Base-by-base conservation (phyloP, 768 basidiomycete genomes). In the Tulasnella calospora region DNA sequence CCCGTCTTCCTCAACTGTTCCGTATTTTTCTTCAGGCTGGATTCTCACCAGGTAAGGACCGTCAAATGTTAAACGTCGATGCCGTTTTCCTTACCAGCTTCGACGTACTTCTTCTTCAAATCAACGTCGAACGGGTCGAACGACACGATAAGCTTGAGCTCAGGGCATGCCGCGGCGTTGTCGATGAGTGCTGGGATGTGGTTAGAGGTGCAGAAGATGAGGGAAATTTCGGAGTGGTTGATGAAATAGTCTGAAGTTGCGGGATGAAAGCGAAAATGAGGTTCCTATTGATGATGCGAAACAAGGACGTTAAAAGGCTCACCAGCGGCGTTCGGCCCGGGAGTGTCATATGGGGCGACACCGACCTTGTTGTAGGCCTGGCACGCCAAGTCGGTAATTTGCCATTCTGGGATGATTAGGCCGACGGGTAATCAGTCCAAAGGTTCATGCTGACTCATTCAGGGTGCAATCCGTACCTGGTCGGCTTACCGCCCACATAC, bases 321-420 rank as follows among this genome's bases (percentile, higher is more conserved):
- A 93, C 94, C 94, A 79, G 96, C 94, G 71, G 94, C 91, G 82
- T 95, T 92, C 80, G 90, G 91, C 17, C 98, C 98, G 71, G 99
- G 86, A 0, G 96, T 98, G 83, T 98, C 96, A 85, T 99, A 99
- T 79, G 99, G 86, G 82, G 92, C 92, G 80, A 98, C 95, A 7
- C 91, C 89, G 46, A 97, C 92, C 83, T 93, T 91, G 35, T 88
- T 87, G 83, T 97, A 98, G 12, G 90, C 92, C 74, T 92, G 90
- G 78, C 91, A 86, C 19, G 94, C 92, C 75, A 95, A 86, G 82
- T 97, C 95, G 71, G 96, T 86, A 41, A 97, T 85, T 84, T 98
- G 96, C 97, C 98, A 99, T 85, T 98, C 98, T 93, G 12, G n/a
- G 30, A 10, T 57, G n/a, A 44, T 57, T 8, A 71, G 38, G 10